A percentile compares a stretch with the other conserved stretches of the same genome.
phyloP scores from a whole-genome alignment of 164 flowering plant genomes.

The Sextonia rubra region DNA sequence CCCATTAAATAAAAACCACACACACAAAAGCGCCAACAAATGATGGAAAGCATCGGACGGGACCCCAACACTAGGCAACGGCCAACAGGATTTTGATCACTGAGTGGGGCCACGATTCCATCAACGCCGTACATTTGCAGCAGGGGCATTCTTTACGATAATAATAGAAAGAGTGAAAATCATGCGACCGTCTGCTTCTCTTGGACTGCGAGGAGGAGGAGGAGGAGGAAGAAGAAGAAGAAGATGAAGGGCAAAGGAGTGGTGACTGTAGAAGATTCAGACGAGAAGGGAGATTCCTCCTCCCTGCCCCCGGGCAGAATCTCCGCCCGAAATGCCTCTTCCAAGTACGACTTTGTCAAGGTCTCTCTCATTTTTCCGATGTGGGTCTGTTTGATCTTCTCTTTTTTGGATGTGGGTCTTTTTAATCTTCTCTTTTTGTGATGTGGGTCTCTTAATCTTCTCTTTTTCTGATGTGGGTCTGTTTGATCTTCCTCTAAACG shows the following conservation, averaged over 20 bases:
- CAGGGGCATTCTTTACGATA: too few species aligned
- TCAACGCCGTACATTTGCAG: too few species aligned
- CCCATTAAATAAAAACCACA: too few species aligned
- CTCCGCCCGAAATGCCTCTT: conserved; percentile 72
- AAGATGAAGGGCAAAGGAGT: conserved; percentile 40
- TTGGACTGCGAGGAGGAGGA: neutral
- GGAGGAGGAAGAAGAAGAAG: neutral
- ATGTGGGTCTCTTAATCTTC: neutral
- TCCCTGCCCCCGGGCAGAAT: conserved; percentile 29
- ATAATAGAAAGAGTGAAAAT: too few species aligned
- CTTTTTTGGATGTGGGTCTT: neutral
- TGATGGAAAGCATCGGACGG: too few species aligned
- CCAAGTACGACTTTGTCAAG: conserved; percentile 98
- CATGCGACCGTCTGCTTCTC: too few species aligned
- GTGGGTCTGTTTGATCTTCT: neutral
- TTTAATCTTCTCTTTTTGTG: neutral
- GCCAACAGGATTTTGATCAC: too few species aligned
- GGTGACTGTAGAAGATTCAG: conserved; percentile 7
- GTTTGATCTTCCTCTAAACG: neutral
- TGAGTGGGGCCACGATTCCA: too few species aligned
- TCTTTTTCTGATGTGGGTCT: neutral
- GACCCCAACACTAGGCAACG: too few species aligned
- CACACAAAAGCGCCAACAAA: too few species aligned
- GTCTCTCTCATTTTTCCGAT: conserved; percentile 23
- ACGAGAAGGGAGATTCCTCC: conserved; percentile 12